Percentiles rank a stretch among this genome's conserved stretches.
Evolutionary conservation across 495 filamentous ascomycete genomes (phyloP).

Genomic region (Talaromyces adpressus): DNA sequence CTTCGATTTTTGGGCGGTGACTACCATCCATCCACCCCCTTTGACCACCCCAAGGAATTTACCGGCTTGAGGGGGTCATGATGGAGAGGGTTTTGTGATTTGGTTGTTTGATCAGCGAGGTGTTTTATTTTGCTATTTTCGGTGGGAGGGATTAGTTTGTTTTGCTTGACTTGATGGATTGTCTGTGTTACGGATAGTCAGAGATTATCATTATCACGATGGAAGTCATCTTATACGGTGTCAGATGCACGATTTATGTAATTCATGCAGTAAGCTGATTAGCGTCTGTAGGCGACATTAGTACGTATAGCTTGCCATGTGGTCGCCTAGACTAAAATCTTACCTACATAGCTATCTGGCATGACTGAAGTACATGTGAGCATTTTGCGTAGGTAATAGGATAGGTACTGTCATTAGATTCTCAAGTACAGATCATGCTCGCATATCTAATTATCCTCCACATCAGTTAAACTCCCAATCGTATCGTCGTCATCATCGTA

Average conservation of each 20-base stretch:
- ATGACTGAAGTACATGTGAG: too few relatives aligned
- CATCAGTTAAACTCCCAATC: constrained; percentile 7
- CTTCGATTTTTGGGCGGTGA: background rate
- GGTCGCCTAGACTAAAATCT: background rate
- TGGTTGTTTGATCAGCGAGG: background rate
- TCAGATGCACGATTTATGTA: background rate
- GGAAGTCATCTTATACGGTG: too few relatives aligned
- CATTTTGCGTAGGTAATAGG: too few relatives aligned
- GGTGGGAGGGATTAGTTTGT: background rate
- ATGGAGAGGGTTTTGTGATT: background rate
- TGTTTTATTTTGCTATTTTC: background rate
- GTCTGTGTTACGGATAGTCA: background rate
- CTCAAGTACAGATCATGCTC: background rate
- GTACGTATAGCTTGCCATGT: background rate
- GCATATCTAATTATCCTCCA: constrained; percentile 6
- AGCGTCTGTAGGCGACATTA: background rate
- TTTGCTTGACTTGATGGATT: background rate
- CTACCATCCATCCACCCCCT: background rate
- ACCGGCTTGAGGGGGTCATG: background rate
- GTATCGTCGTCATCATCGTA: constrained; percentile 10
- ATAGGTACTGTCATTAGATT: background rate
- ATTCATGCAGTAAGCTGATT: background rate
- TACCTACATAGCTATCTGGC: background rate
- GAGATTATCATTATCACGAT: background rate
- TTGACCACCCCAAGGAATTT: background rate